Evolutionary conservation across 108 stramenopile species (phyloP), one percentile per base, ranked within the genome.

Genomic region (Fragilaria radians): DNA sequence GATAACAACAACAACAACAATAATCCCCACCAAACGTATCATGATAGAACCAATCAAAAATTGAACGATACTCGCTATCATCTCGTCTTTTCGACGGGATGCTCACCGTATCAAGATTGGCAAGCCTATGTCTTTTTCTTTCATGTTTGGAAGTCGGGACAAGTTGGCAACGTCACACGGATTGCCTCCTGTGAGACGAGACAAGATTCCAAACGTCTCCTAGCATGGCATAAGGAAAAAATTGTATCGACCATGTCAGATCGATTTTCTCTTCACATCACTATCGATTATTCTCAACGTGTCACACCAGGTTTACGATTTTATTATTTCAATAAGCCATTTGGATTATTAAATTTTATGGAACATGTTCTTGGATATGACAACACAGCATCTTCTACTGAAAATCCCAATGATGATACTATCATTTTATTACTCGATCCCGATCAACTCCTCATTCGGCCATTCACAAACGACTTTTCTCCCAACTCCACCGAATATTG

Each of bases 91-190:
- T 66, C 75, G 54, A 45, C 71, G 53, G 26, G 63, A 54, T 32
- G 70, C 45, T 54, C 42, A 1, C n/a, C 21, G 24, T 57, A 31
- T 46, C 93, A 91, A 66, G 66, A 82, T 57, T 94, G 90, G 90
- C 88, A 94, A 70, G 71, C 86, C 24, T 79, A 82, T 52, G 50
- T 86, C n/a, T 71, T 94, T 11, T 94, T 91, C 59, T 85, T 69
- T 69, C 77, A 56, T 32, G 88, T 85, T 25, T 21, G 54, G 34
- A 68, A 62, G 48, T 78, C 72, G 24, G 45, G 71, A 9, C 93
- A 95, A 57, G 81, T 64, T 22, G 93, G 93, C 27, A 51, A 74
- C 31, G 80, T 95, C 36, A 86, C 89, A 33, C 84, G 91, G 42
- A 88, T 95, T 49, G 91, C 84, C 1, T 85, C 87, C 24, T 83